Base-by-base conservation (phyloP, 2,329 filamentous ascomycete species). In the Monilinia polystroma region DNA sequence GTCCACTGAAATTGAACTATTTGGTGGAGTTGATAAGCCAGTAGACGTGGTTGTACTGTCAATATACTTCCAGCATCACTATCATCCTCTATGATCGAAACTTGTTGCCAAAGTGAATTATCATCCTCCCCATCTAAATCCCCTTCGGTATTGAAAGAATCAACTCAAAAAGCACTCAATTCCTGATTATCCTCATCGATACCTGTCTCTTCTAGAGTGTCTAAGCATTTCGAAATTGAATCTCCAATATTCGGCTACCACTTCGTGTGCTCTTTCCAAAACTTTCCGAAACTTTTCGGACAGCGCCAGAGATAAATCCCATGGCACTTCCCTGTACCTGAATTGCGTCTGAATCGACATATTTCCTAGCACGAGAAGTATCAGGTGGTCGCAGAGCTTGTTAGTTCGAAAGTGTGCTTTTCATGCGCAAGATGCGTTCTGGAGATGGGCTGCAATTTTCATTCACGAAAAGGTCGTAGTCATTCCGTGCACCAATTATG, bases 111-210 rank as follows among this genome's bases (percentile, higher is more conserved):
- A 20, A 65, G 4, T 3, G 45, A 59, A 16, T 49, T 35, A 60
- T 41, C 43, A 18, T 65, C 64, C 26, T 68, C 69, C 0, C 67
- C 60, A 53, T 70, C 68, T 4, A 60, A 69, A 18, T 69, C 67
- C 20, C 62, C 59, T 29, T 66, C 66, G 8, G 20, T n/a, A 32
- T 67, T 64, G 20, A 70, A 70, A 20, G 65, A 55, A 38, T 69
- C 68, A 6, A 69, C 60, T 66, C 69, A 71, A 4, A 70, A 55
- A 3, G 54, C 70, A 35, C 54, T 58, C 12, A 69, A 62, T 45
- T 71, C 66, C 4, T 66, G 54, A 54, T 43, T 71, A 58, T 71
- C 64, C 23, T 62, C 45, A 54, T 68, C 62, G 26, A 69, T 65
- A 0, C 69, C 66, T 2, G 69, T 67, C 8, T 67, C 62, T 32